phyloP scores from a whole-genome alignment of 306 rosid species.

The Cucumis hystrix region DNA sequence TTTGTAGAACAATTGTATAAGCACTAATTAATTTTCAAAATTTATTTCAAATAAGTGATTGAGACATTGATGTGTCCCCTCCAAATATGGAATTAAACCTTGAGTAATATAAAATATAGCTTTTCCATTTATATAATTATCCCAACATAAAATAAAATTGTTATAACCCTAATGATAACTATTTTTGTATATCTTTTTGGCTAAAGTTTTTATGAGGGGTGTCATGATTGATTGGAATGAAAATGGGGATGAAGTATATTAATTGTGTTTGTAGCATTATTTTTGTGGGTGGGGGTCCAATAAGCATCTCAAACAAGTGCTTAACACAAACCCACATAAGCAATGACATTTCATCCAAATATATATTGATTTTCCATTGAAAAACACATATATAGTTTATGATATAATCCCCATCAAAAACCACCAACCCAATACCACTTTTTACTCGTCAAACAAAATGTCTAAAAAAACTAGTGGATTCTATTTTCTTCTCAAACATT shows the following conservation, averaged over 20 bases:
- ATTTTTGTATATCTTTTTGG: not conserved
- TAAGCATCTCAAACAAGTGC: not conserved
- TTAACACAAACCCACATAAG: not conserved
- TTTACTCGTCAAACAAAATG: not conserved
- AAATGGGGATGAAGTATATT: not conserved
- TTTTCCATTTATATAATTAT: not conserved
- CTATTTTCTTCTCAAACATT: not conserved
- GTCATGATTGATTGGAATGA: not conserved
- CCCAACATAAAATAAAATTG: not conserved
- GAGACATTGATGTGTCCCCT: not conserved
- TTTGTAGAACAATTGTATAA: not conserved
- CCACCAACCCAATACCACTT: not conserved
- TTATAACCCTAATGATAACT: not conserved
- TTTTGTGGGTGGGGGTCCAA: conserved; percentile 1
- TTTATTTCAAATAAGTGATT: not conserved
- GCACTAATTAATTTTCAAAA: not conserved
- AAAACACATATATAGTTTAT: not conserved
- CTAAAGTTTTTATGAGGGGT: not conserved
- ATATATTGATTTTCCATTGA: not conserved
- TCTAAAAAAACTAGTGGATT: not conserved
- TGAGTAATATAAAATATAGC: not conserved
- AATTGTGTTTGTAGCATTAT: not conserved
- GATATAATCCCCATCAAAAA: not conserved
- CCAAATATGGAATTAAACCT: not conserved
- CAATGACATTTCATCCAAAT: not conserved